Evolutionary conservation across 768 basidiomycete genomes (phyloP).

Genomic region (Leucocoprinus leucothites): DNA sequence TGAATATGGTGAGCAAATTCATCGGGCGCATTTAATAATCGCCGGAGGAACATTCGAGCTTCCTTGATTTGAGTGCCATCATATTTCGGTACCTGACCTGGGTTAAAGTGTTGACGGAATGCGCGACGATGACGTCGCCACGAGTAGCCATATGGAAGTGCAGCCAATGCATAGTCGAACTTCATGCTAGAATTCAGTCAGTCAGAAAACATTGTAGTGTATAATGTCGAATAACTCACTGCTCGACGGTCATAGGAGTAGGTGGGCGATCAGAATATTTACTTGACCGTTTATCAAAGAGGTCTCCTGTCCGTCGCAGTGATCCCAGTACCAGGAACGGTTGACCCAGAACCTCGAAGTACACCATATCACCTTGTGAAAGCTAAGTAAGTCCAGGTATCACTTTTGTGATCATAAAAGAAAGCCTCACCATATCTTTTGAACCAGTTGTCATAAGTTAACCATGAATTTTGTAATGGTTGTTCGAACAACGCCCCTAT

Average conservation of each 20-base stretch:
- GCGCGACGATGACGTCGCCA: conserved; percentile 26
- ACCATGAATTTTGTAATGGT: conserved; percentile 9
- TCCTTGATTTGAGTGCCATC: conserved; percentile 22
- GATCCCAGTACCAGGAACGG: conserved; percentile 14
- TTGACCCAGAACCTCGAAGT: conserved; percentile 6
- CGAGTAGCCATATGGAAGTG: conserved; percentile 23
- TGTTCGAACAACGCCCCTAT: conserved; percentile 12
- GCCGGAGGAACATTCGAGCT: conserved; percentile 18
- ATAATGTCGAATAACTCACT: not conserved
- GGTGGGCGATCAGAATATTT: conserved; percentile 16
- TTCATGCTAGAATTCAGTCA: conserved; percentile 18
- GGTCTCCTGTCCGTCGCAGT: conserved; percentile 3
- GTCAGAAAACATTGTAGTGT: not conserved
- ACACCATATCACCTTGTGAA: conserved; percentile 15
- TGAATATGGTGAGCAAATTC: conserved; percentile 24
- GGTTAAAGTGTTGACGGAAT: conserved; percentile 22
- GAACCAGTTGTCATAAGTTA: conserved; percentile 12
- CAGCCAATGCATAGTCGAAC: conserved; percentile 20
- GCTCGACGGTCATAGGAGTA: conserved; percentile 3
- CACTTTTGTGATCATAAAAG: no score
- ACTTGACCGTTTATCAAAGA: conserved; percentile 17
- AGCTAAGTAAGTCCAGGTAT: not conserved
- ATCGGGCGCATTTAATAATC: conserved; percentile 19
- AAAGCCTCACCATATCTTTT: conserved; percentile 12
- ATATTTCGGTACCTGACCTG: conserved; percentile 20